Percentiles rank a stretch among this genome's conserved stretches.
Evolutionary conservation across 441 rosid species (phyloP).

Genomic region (Rhodomyrtus psidioides): DNA sequence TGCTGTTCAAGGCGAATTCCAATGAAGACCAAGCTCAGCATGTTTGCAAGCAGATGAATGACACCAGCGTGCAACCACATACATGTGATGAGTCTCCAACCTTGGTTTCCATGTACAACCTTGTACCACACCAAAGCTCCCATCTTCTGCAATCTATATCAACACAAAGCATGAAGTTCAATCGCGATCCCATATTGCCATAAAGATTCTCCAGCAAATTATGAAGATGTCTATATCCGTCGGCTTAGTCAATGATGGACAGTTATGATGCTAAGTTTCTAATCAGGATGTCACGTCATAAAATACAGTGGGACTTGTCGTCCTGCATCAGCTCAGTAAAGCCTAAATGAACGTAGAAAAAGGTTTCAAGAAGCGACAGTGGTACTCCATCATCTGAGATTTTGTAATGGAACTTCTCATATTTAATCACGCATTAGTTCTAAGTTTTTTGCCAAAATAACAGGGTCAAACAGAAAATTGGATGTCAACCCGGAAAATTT

Average conservation of each 20-base stretch:
- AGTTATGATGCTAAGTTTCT: not conserved
- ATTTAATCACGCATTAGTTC: not conserved
- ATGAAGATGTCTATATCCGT: not conserved
- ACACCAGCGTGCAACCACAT: slow-evolving; percentile 1
- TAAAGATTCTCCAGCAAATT: not conserved
- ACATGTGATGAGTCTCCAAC: not conserved
- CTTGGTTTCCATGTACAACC: not conserved
- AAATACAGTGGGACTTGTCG: not conserved
- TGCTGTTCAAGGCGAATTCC: slow-evolving; percentile 1
- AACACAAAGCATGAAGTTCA: not conserved
- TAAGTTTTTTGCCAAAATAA: not conserved
- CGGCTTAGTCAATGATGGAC: not conserved
- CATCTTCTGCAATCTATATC: not conserved
- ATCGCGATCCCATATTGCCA: not conserved
- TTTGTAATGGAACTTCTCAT: not conserved
- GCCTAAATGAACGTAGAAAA: not conserved
- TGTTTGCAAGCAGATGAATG: slow-evolving; percentile 3
- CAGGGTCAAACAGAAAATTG: not conserved
- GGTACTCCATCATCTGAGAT: not conserved
- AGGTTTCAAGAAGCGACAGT: not conserved
- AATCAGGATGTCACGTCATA: not conserved
- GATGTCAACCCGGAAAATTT: not conserved
- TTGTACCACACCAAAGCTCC: not conserved
- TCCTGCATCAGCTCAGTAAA: not conserved
- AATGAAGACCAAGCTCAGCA: slow-evolving; percentile 2